Base-by-base conservation (phyloP, 2,329 filamentous ascomycete species). In the Venturia oleaginea region DNA sequence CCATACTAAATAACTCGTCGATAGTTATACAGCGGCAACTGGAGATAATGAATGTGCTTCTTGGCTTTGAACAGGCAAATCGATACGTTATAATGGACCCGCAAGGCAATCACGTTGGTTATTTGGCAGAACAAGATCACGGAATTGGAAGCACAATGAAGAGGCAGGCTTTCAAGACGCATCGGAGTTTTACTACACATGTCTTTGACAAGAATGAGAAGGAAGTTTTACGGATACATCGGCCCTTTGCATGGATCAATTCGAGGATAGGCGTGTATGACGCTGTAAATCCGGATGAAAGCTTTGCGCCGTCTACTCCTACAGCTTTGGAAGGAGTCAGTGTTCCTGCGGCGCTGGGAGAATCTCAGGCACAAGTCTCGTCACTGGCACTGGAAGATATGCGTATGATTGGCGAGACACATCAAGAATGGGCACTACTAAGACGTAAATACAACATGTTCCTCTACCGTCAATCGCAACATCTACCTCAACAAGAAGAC, bases 1-100 rank as follows among this genome's bases (percentile, higher is more conserved):
- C 77, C 8, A 77, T 88, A 24, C 75, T 88, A 24, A 79, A 81
- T 54, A 86, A 87, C 69, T 86, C 84, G 1, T 81, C 83, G 10
- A 76, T 88, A 55, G 81, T 88, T 7, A 79, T 88, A 11, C 84
- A 86, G 68, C 77, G 85, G 38, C 84, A 87, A 69, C 70, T 88
- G 34, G 85, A 87, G 70, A 80, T 87, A 76, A 85, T 86, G 82
- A 87, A 87, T 72, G 77, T 87, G 11, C 78, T 88, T 69, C 75
- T 86, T 72, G 85, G 85, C 1, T 87, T 87, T 68, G 85, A 88
- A 72, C 85, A 88, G 71, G 84, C 85, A 15, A 87, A 87, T 69
- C 80, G 80, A 71, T 88, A 88, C 70, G 80, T 86, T 17, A 86
- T 88, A 60, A 82, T 87, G 79, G 83, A 87, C 73, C 84, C 84